These are phyloP conservation scores for Mytilinidion resinicola DNA, from an alignment of 495 filamentous ascomycete species.

Conservation along the genomic window DNA sequence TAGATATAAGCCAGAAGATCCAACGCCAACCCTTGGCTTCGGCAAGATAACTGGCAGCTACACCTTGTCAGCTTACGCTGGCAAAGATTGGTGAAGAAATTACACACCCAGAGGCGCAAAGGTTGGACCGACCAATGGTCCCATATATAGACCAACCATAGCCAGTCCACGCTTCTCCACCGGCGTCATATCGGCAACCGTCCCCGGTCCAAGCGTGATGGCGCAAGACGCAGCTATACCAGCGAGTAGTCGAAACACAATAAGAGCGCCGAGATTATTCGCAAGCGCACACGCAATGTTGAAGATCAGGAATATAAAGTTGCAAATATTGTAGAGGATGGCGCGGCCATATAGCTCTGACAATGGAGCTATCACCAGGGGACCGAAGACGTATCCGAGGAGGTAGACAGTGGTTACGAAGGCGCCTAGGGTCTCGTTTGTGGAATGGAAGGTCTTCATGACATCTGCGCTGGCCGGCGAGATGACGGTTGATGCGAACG, in stretches of 20 bases:
- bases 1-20: conserved; percentile 54
- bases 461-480: conserved; percentile 18
- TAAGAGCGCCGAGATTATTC: conserved; percentile 21
- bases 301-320: conserved; percentile 29
- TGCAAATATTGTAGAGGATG: conserved; percentile 30
- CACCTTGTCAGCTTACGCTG: conserved; percentile 1
- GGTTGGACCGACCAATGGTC: conserved; percentile 27
- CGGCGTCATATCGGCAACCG: conserved; percentile 31
- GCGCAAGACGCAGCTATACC: conserved; percentile 32
- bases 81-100: not conserved
- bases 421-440: conserved; percentile 13
- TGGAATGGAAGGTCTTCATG: conserved; percentile 19
- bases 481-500: conserved; percentile 24
- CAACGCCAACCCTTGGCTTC: conserved; percentile 58
- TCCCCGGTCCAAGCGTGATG: conserved; percentile 29
- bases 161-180: conserved; percentile 24
- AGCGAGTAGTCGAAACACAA: conserved; percentile 33
- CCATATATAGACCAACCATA: conserved; percentile 32
- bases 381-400: conserved; percentile 33
- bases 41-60: conserved; percentile 48
- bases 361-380: conserved; percentile 26
- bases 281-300: conserved; percentile 34
- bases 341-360: conserved; percentile 30
- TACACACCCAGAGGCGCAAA: conserved; percentile 31
- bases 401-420: conserved; percentile 32